Base-by-base conservation (phyloP, 2,329 filamentous ascomycete genomes). In the Botrytis hyacinthi region DNA sequence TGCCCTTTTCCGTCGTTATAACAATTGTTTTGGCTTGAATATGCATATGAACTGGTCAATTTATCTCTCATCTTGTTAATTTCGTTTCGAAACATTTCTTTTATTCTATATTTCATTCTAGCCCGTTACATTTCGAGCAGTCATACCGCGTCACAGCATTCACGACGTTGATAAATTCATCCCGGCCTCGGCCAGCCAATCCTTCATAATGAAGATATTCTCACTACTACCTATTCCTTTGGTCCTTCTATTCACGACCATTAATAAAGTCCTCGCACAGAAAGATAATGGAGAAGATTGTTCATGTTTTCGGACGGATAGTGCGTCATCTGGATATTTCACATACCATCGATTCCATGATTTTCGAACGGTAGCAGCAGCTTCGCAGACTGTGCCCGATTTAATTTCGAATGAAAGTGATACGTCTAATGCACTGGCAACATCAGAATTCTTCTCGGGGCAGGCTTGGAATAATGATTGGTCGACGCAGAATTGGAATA, bases 291-390 rank as follows among this genome's bases (percentile, higher is more conserved):
- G 73, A 12, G 72, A 77, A 37, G 77, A 75, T 54, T 80, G 78
- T 66, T 74, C 75, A 26, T 80, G 79, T 66, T 80, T 79, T 51
- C 76, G 70, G 32, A 80, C 79, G 8, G 78, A 79, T 72, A 76
- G 74, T 40, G 73, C 77, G 1, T 79, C 79, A 3, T 69, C 70
- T n/a, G 77, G 76, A 35, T 79, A 80, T 66, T 80, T 79, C 69
- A 75, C 74, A 37, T 76, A 76, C 61, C 79, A 80, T 44, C 75
- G 77, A n/a, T 80, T 80, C 68, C 76, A 78, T 59, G 79, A 80
- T 68, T 80, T 74, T 72, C 72, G 79, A 51, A 77, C 78, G 46
- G 59, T 80, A 8, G 63, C 73, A 12, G 48, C 63, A 32, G 70
- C 60, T 35, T 70, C 76, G 5, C 37, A 63, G 1, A 65, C 70